phyloP scores from a whole-genome alignment of 352 stramenopile genomes.

The Peronospora destructor region DNA sequence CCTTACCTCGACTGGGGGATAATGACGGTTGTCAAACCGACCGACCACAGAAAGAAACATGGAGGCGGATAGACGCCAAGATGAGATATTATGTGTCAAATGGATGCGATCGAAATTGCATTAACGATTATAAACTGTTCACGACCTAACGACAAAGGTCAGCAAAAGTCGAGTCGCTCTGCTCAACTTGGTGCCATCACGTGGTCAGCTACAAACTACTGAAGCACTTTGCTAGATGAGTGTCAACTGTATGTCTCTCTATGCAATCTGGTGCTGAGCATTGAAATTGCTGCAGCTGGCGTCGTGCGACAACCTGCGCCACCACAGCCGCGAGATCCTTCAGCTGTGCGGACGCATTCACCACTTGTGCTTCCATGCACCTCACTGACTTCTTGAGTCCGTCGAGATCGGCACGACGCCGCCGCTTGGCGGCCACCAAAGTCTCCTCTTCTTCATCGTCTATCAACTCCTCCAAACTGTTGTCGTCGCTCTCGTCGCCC shows the following conservation, averaged over 20 bases:
- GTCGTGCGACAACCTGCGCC: slow-evolving; percentile 29
- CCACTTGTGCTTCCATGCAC: slow-evolving; percentile 38
- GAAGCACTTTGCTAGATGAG: background rate
- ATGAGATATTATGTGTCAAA: background rate
- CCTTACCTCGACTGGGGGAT: slow-evolving; percentile 7
- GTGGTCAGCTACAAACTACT: slow-evolving; percentile 22
- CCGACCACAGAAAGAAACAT: slow-evolving; percentile 2
- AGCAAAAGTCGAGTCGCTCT: slow-evolving; percentile 1
- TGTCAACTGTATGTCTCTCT: slow-evolving; percentile 15
- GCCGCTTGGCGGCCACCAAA: slow-evolving; percentile 22
- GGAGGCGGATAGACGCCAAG: background rate
- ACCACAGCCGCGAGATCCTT: slow-evolving; percentile 43
- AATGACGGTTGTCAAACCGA: background rate
- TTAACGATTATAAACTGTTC: slow-evolving; percentile 12
- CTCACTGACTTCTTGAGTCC: slow-evolving; percentile 34
- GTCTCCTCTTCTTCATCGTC: slow-evolving; percentile 7
- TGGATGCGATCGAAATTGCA: background rate
- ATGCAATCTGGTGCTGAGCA: background rate
- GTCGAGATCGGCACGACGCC: slow-evolving; percentile 25
- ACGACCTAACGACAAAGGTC: slow-evolving; percentile 1
- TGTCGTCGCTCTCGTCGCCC: slow-evolving; percentile 21
- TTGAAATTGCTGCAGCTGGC: slow-evolving; percentile 20
- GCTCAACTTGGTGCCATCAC: slow-evolving; percentile 6
- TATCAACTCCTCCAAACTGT: slow-evolving; percentile 5
- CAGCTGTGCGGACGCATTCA: slow-evolving; percentile 36